Evolutionary conservation across 306 rosid species (phyloP).

Genomic region (Lathyrus tuberosus): DNA sequence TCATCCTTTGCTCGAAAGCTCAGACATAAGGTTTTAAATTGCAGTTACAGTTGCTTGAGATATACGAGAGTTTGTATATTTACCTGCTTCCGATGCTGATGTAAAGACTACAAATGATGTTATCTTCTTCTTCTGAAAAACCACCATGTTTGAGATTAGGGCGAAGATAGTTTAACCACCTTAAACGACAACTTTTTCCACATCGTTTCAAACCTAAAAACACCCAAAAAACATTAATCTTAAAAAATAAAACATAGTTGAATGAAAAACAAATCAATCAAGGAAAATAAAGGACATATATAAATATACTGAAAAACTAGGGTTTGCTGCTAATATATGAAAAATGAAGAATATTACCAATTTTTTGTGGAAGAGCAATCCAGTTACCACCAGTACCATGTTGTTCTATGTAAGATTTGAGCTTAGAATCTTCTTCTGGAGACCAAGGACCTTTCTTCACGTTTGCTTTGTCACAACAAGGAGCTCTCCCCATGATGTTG

Average conservation of each 20-base stretch:
- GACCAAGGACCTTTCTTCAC: conserved; percentile 64
- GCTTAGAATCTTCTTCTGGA: conserved; percentile 57
- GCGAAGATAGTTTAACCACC: conserved; percentile 96
- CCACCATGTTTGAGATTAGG: conserved; percentile 94
- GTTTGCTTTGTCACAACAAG: conserved; percentile 63
- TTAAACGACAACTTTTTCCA: conserved; percentile 91
- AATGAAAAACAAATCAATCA: conserved; percentile 1
- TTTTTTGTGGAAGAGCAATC: conserved; percentile 62
- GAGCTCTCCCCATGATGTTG: conserved; percentile 82
- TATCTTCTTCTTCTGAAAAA: conserved; percentile 93
- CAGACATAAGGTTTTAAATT: background rate
- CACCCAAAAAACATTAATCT: background rate
- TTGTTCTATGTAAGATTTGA: conserved; percentile 49
- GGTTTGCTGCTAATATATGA: background rate
- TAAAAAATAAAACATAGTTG: background rate
- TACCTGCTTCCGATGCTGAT: conserved; percentile 95
- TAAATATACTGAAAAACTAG: background rate
- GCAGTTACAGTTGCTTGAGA: background rate
- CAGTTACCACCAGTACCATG: conserved; percentile 59
- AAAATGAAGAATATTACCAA: conserved; percentile 50
- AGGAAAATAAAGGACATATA: conserved; percentile 10
- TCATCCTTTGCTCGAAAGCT: too few relatives aligned
- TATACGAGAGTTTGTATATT: background rate
- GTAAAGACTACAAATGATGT: conserved; percentile 83
- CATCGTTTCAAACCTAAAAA: conserved; percentile 81